Base-by-base conservation (phyloP, 176 grass and related monocot species). In the Aegilops speltoides region DNA sequence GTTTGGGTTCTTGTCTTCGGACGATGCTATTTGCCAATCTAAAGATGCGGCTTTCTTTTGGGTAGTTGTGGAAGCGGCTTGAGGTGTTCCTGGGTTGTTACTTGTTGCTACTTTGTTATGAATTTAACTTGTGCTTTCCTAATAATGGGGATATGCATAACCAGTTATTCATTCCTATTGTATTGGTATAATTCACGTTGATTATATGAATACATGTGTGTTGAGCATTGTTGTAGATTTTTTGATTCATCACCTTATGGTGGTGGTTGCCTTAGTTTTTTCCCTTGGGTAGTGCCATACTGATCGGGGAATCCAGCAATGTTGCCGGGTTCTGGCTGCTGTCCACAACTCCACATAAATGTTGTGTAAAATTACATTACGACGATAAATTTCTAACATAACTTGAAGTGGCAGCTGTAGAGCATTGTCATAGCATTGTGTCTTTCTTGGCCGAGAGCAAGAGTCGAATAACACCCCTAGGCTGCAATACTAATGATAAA, bases 161-260 rank as follows among this genome's bases (percentile, higher is more conserved):
- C 50, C 59, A 50, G 4, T 6, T 25, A 60, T 16, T 67, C 22
- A 69, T 61, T 61, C 20, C 73, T 46, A 10, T 54, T 60, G 15
- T 32, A 14, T 83, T 26, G 10, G 29, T 73, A 16, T 29, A 84
- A 36, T 72, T 78, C 50, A 83, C 37, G 40, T 85, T 26, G n/a
- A 26, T 29, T 57, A 80, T 54, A 70, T 38, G 38, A 10, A 24
- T 64, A 64, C 15, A 61, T 22, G 9, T 43, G 16, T 80, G 12
- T 60, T 37, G 32, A 76, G 13, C 57, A 26, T 67, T 38, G 37
- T 63, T 34, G 13, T 61, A 16, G 40, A 24, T 40, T 82, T 76
- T 76, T 64, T 76, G 52, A 76, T 77, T 77, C 67, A 41, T 81
- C 67, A 48, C 24, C 45, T 81, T 81, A 6, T 78, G 65, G 0